These are phyloP conservation scores for Fragilaria crotonensis DNA, from an alignment of 108 stramenopile genomes.

Conservation along the genomic window DNA sequence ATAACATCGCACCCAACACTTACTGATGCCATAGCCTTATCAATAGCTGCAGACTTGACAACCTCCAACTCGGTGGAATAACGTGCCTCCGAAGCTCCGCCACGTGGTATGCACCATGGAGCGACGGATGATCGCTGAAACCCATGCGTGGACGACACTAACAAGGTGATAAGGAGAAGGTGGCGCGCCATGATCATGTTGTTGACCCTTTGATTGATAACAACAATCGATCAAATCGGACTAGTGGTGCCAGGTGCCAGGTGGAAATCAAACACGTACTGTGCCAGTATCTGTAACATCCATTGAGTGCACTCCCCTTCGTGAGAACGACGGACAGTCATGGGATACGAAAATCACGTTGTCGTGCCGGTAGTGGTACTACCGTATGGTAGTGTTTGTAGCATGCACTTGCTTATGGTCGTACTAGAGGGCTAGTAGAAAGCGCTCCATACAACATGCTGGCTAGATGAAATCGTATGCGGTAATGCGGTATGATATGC, in stretches of 20 bases:
- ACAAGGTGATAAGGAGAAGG: not conserved
- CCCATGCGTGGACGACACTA: not conserved
- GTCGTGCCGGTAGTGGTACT: too few relatives aligned
- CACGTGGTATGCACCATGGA: slow-evolving; percentile 6
- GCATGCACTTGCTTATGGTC: too few relatives aligned
- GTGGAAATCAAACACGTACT: not conserved
- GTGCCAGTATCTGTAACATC: too few relatives aligned
- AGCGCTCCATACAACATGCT: too few relatives aligned
- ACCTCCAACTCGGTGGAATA: slow-evolving; percentile 27
- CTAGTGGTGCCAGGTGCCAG: not conserved
- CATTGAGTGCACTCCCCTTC: too few relatives aligned
- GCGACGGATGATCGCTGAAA: not conserved
- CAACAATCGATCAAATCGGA: not conserved
- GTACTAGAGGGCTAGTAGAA: too few relatives aligned
- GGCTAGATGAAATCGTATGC: too few relatives aligned
- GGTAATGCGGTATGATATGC: too few relatives aligned
- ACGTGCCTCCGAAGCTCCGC: slow-evolving; percentile 7
- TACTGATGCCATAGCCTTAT: slow-evolving; percentile 21
- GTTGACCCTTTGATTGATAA: not conserved
- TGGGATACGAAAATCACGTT: too few relatives aligned
- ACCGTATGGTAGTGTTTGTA: too few relatives aligned
- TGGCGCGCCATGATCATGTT: not conserved
- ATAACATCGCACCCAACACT: not conserved
- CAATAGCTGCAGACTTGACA: slow-evolving; percentile 31
- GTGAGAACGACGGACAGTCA: too few relatives aligned